Evolutionary conservation across 495 filamentous ascomycete genomes (phyloP).

Genomic region (Penicillium robsamsonii): DNA sequence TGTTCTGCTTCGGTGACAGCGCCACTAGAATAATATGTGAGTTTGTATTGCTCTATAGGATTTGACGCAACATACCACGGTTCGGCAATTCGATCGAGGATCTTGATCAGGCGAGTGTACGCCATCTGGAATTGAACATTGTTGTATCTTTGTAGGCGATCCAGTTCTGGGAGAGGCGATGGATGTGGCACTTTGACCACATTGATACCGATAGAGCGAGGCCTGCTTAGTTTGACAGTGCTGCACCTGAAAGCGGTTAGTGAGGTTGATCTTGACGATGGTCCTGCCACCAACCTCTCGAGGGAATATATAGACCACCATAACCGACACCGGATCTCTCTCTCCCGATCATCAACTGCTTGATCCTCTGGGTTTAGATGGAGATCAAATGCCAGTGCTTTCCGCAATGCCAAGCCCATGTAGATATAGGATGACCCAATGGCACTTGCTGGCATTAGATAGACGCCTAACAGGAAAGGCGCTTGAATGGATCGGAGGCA

Average conservation of each 20-base stretch:
- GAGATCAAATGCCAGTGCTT: conserved; percentile 42
- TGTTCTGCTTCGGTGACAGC: background rate
- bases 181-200: conserved; percentile 19
- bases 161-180: conserved; percentile 14
- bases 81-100: conserved; percentile 22
- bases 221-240: conserved; percentile 23
- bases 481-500: conserved; percentile 25
- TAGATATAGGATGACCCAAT: conserved; percentile 27
- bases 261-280: background rate
- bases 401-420: conserved; percentile 41
- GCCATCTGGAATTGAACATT: conserved; percentile 25
- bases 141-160: conserved; percentile 17
- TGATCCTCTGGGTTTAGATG: conserved; percentile 26
- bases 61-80: conserved; percentile 5
- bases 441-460: conserved; percentile 25
- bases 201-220: conserved; percentile 19
- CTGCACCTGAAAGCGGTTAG: conserved; percentile 15
- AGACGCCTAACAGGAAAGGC: conserved; percentile 23
- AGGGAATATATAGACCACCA: conserved; percentile 33
- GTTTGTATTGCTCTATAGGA: background rate
- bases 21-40: background rate
- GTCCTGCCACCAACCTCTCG: conserved; percentile 19
- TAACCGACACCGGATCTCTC: conserved; percentile 20
- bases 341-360: conserved; percentile 10
- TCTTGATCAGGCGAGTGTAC: conserved; percentile 17